These are phyloP conservation scores for Monilinia aucupariae DNA, from an alignment of 2,329 filamentous ascomycete genomes.

Conservation along the genomic window DNA sequence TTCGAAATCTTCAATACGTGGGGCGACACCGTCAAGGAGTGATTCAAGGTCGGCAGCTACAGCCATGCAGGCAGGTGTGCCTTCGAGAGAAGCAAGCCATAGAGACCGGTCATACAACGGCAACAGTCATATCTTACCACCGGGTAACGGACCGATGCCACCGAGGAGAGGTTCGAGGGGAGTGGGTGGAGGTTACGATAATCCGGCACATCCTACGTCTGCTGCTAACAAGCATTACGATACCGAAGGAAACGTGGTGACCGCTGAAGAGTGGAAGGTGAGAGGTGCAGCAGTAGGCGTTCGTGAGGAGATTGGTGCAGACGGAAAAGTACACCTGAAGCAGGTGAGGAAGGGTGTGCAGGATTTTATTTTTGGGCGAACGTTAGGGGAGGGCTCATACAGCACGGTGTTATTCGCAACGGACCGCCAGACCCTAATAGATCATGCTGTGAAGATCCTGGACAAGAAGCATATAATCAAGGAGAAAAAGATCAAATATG, in stretches of 20 bases:
- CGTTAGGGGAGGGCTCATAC: constrained; percentile 94
- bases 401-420: constrained; percentile 91
- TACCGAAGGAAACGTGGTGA: constrained; percentile 50
- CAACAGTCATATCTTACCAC: constrained; percentile 46
- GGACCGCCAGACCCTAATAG: constrained; percentile 86
- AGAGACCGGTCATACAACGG: constrained; percentile 65
- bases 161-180: constrained; percentile 73
- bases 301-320: constrained; percentile 77
- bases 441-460: constrained; percentile 96
- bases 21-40: constrained; percentile 49
- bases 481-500: constrained; percentile 99
- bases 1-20: constrained; percentile 50
- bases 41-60: constrained; percentile 54
- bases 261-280: constrained; percentile 93
- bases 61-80: constrained; percentile 55
- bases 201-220: constrained; percentile 25
- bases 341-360: constrained; percentile 95
- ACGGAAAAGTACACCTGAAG: constrained; percentile 73
- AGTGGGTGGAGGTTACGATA: constrained; percentile 52
- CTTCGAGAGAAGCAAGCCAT: constrained; percentile 63
- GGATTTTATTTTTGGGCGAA: constrained; percentile 88
- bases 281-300: constrained; percentile 82
- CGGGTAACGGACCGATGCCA: constrained; percentile 58
- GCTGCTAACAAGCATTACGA: constrained; percentile 43
- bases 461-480: constrained; percentile 99